Percentiles rank a stretch among this genome's conserved stretches.
phyloP scores from a whole-genome alignment of 345 rosid genomes.

The Citrus maxima region DNA sequence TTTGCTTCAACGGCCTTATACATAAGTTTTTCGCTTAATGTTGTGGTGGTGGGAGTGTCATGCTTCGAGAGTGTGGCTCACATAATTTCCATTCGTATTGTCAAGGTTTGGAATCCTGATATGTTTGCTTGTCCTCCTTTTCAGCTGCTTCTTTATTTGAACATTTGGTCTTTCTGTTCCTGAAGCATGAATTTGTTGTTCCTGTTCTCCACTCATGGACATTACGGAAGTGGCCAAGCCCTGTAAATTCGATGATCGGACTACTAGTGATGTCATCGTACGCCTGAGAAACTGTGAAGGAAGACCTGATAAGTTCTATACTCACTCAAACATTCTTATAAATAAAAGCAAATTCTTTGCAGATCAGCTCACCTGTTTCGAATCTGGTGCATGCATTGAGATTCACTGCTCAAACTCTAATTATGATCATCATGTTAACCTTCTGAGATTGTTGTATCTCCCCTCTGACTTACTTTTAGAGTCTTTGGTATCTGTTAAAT shows the following conservation, averaged over 20 bases:
- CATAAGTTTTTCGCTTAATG: background rate
- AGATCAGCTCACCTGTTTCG: conserved; percentile 24
- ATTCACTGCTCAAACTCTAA: conserved; percentile 34
- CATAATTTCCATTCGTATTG: background rate
- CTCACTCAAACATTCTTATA: conserved; percentile 33
- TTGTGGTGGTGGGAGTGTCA: background rate
- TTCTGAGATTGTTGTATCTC: conserved; percentile 38
- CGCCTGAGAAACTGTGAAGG: conserved; percentile 36
- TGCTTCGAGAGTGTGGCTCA: background rate
- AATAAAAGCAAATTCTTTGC: conserved; percentile 44
- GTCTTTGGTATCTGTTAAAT: conserved; percentile 39
- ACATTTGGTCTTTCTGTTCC: conserved; percentile 9
- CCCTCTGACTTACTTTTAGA: conserved; percentile 31
- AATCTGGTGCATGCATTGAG: conserved; percentile 23
- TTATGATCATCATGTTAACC: conserved; percentile 42
- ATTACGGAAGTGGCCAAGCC: conserved; percentile 18
- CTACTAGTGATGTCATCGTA: conserved; percentile 34
- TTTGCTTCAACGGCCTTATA: background rate
- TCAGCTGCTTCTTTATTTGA: background rate
- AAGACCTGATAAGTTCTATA: conserved; percentile 39
- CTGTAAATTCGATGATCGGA: conserved; percentile 34
- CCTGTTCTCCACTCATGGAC: conserved; percentile 33
- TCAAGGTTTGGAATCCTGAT: background rate
- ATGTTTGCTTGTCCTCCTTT: background rate
- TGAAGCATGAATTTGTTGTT: conserved; percentile 34